Conservation (phyloP, 495 filamentous ascomycete genomes). For the Penicillium samsonianum region DNA sequence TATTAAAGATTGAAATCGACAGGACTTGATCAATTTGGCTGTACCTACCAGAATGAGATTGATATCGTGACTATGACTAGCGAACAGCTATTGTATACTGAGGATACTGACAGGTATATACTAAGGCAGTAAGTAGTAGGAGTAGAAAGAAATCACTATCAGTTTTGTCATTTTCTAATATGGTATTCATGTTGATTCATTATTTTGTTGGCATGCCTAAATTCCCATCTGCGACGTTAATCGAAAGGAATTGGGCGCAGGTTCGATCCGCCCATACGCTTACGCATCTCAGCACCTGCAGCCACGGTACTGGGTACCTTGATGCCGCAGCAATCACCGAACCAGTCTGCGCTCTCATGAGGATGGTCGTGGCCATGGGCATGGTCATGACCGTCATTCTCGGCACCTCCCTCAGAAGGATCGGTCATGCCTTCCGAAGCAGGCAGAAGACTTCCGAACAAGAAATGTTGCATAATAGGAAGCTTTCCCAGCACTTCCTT, state of each 20-base stretch:
- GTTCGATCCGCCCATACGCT: constrained; percentile 61
- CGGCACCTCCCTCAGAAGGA: constrained; percentile 47
- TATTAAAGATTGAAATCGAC: not conserved
- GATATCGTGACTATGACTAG: not conserved
- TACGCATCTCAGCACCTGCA: constrained; percentile 82
- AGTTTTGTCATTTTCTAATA: not conserved
- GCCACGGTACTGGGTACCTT: constrained; percentile 93
- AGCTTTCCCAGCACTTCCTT: constrained; percentile 90
- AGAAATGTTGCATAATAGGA: constrained; percentile 97
- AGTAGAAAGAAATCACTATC: not conserved
- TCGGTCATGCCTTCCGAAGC: constrained; percentile 78
- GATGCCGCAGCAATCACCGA: constrained; percentile 98
- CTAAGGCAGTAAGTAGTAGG: not conserved
- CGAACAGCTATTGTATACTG: not conserved
- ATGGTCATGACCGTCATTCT: constrained; percentile 58
- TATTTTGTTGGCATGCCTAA: constrained; percentile 1
- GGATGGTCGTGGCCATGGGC: constrained; percentile 61
- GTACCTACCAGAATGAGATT: not conserved
- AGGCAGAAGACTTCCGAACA: constrained; percentile 83
- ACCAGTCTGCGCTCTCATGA: constrained; percentile 54
- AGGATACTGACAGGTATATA: too few relatives aligned
- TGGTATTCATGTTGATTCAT: not conserved
- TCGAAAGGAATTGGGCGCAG: constrained; percentile 92
- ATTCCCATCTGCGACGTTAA: constrained; percentile 35
- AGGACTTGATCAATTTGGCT: not conserved